These are phyloP conservation scores for Aspergillus carbonarius DNA, from an alignment of 2,329 filamentous ascomycete genomes.

Conservation along the genomic window DNA sequence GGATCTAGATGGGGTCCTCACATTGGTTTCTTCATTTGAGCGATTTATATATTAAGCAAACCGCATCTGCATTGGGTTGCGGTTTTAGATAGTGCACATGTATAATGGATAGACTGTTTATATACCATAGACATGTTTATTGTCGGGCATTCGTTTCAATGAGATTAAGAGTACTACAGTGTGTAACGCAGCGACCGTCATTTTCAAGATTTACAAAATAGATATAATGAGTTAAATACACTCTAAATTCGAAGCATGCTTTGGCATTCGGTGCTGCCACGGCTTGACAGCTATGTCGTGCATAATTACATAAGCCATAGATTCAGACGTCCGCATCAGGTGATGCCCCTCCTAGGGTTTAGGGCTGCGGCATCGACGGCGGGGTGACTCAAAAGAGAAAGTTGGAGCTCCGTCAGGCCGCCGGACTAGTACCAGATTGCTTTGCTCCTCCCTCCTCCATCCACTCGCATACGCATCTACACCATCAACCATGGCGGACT, in stretches of 20 bases:
- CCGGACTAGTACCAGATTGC: slow-evolving; percentile 1
- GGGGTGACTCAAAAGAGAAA: slow-evolving; percentile 32
- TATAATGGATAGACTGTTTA: background rate
- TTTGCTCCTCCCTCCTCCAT: background rate
- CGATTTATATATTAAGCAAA: background rate
- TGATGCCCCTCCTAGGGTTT: slow-evolving; percentile 35
- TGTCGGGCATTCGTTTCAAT: no score
- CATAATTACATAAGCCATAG: background rate
- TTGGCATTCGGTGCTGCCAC: no score
- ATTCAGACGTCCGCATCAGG: slow-evolving; percentile 8
- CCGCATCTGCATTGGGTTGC: background rate
- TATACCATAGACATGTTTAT: background rate
- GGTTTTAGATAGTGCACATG: background rate
- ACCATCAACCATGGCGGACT: slow-evolving; percentile 36
- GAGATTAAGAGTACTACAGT: no score
- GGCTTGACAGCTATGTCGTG: background rate
- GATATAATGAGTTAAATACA: no score
- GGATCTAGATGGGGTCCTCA: background rate
- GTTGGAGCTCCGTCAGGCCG: slow-evolving; percentile 10
- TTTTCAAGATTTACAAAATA: no score
- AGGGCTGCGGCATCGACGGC: slow-evolving; percentile 27
- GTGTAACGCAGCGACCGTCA: no score
- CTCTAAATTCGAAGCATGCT: no score
- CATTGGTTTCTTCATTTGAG: background rate
- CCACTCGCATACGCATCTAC: background rate